Conservation (phyloP, 2,329 filamentous ascomycete genomes). For the Microcyclospora tardicrescens region DNA sequence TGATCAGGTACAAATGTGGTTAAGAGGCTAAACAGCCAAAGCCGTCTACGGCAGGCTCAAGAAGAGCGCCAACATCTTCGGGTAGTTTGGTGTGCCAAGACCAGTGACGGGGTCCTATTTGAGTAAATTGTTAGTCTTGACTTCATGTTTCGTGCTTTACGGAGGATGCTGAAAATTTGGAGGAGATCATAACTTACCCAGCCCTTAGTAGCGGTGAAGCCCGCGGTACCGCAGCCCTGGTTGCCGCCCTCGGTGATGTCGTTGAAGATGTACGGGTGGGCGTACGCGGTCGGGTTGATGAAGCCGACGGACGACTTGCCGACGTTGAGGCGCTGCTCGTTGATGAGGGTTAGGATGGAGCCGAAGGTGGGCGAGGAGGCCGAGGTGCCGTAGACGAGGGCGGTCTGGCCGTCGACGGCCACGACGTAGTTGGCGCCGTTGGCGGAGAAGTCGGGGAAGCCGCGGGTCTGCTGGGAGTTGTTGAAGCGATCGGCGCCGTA, state of each 20-base stretch:
- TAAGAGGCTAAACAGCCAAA: no score
- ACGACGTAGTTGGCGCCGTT: conserved; percentile 25
- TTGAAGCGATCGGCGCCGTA: conserved; percentile 34
- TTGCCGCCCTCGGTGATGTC: conserved; percentile 29
- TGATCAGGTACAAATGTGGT: no score
- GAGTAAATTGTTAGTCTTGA: no score
- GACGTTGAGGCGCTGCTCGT: conserved; percentile 24
- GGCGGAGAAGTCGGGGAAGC: conserved; percentile 31
- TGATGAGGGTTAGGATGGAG: conserved; percentile 35
- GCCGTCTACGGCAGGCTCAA: conserved; percentile 10
- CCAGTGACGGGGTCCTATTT: conserved; percentile 19
- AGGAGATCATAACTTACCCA: conserved; percentile 17
- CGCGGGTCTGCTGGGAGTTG: conserved; percentile 31
- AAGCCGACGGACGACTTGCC: conserved; percentile 31
- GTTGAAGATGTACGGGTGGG: conserved; percentile 27
- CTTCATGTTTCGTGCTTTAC: background rate
- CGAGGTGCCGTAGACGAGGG: conserved; percentile 38
- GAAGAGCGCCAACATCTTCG: conserved; percentile 19
- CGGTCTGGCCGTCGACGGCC: conserved; percentile 31
- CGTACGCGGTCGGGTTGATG: conserved; percentile 33
- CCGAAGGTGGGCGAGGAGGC: conserved; percentile 38
- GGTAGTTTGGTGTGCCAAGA: conserved; percentile 19
- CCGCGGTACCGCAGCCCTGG: conserved; percentile 26
- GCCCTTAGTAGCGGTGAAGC: conserved; percentile 15
- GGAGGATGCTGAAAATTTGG: no score